These are phyloP conservation scores for Cordyceps cicadae DNA, from an alignment of 2,329 filamentous ascomycete species.

Conservation along the genomic window DNA sequence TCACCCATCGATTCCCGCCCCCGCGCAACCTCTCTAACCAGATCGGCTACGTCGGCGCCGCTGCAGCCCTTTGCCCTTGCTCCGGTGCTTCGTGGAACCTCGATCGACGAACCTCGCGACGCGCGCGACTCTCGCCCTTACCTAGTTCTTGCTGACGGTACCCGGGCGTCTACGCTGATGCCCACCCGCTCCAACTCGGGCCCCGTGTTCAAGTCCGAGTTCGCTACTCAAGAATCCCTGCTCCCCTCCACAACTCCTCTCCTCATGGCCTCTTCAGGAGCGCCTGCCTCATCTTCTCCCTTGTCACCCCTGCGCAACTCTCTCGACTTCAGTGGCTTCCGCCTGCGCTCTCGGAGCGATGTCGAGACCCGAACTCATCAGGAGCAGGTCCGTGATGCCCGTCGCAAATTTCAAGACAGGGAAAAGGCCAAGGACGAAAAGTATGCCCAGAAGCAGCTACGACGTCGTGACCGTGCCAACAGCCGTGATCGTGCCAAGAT, in stretches of 20 bases:
- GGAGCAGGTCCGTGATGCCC: slow-evolving; percentile 52
- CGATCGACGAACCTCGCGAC: slow-evolving; percentile 19
- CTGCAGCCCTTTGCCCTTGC: slow-evolving; percentile 11
- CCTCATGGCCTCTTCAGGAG: slow-evolving; percentile 14
- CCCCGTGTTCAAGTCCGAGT: slow-evolving; percentile 6
- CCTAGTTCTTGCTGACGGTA: slow-evolving; percentile 23
- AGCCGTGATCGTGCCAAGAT: slow-evolving; percentile 38
- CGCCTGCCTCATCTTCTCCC: slow-evolving; percentile 27
- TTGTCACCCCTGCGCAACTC: slow-evolving; percentile 49
- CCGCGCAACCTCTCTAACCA: slow-evolving; percentile 8
- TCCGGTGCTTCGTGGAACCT: slow-evolving; percentile 12
- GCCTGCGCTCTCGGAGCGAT: slow-evolving; percentile 52
- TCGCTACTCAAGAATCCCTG: slow-evolving; percentile 24
- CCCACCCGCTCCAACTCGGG: slow-evolving; percentile 22
- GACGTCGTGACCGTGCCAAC: slow-evolving; percentile 49
- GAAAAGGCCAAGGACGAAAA: slow-evolving; percentile 56
- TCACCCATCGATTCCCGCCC: slow-evolving; percentile 13
- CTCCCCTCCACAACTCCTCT: slow-evolving; percentile 22
- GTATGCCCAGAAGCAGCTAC: slow-evolving; percentile 49
- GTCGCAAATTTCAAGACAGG: slow-evolving; percentile 55
- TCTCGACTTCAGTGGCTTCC: slow-evolving; percentile 49
- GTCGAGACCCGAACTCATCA: slow-evolving; percentile 45
- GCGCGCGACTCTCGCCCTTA: slow-evolving; percentile 19
- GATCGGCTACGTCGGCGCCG: neutral
- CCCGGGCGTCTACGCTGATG: slow-evolving; percentile 20